Evolutionary conservation across 192 early-diverging fungal genomes (phyloP), one percentile per base, ranked within the genome.

Genomic region (Gaertneriomyces sp.): DNA sequence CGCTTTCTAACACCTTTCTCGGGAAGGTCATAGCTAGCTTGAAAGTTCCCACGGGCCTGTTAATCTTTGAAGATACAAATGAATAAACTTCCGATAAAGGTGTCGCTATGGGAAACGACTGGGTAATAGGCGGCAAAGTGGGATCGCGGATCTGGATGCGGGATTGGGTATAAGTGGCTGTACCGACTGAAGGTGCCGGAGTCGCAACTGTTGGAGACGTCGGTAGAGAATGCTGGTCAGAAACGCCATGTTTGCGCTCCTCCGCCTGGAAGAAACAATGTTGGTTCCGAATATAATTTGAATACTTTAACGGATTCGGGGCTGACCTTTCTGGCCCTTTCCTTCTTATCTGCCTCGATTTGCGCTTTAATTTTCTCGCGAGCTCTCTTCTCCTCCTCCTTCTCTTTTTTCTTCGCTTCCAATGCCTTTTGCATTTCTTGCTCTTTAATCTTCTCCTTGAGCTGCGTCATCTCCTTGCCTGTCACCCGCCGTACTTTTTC

Each of bases 301-400:
- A 33, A 2, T 1, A 33, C 1, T 33, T 33, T 2, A 33, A 33
- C 25, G 25, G 60, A 67, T 54, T 33, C 53, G 53, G 38, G 50
- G 41, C 60, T 53, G 76, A 88, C 85, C 78, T 88, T 83, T 4
- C 84, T 79, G 0, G 78, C 76, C 9, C 92, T 60, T 43, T 92
- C 91, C 49, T 66, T 72, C 66, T 88, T 91, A 68, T 94, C 92
- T 14, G 73, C 77, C 66, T 93, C 92, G 67, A 94, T 90, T 67
- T 89, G 85, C 9, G 82, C 84, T 59, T 84, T 87, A 60, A 94
- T 87, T 60, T 82, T 83, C n/a, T 76, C 85, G 55, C 86, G 88
- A 3, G 90, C 90, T n/a, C 74, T 50, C 44, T 75, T 81, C 12
- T 94, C 92, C 19, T 84, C 79, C 52, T 90, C 90, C 75, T 94